These are phyloP conservation scores for Sechiopsis laciniata DNA, from an alignment of 306 rosid genomes.

Conservation along the genomic window DNA sequence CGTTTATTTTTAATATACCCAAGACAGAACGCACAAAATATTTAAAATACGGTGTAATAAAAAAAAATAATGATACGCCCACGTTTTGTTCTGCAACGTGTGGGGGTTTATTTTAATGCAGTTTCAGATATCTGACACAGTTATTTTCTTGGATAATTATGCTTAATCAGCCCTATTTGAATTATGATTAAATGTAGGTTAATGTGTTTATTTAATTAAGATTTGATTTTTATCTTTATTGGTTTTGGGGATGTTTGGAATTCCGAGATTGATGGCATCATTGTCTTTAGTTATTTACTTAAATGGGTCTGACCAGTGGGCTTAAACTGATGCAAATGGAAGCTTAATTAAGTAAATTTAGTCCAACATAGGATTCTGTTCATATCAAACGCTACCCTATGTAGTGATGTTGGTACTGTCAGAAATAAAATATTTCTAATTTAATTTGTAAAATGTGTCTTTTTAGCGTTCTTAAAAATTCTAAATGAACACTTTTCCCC, in stretches of 20 bases:
- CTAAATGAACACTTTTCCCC: not conserved
- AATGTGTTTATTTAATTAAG: no score
- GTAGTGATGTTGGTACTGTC: constrained; percentile 19
- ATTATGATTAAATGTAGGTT: no score
- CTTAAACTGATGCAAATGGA: not conserved
- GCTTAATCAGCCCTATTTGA: no score
- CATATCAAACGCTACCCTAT: constrained; percentile 15
- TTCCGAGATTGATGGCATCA: no score
- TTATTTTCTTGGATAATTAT: not conserved
- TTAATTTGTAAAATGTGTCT: not conserved
- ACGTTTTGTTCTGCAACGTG: constrained; percentile 14
- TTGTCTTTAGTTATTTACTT: not conserved
- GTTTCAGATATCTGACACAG: constrained; percentile 15
- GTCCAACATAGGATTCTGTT: constrained; percentile 26
- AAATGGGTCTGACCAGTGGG: not conserved
- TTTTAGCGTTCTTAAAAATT: not conserved
- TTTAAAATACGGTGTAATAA: not conserved
- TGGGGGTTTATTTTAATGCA: not conserved
- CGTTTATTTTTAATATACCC: not conserved
- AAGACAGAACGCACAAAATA: not conserved
- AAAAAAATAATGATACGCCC: constrained; percentile 16
- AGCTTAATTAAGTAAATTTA: not conserved
- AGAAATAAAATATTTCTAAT: not conserved
- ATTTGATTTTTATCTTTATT: not conserved
- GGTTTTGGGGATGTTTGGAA: not conserved